phyloP scores from a whole-genome alignment of 441 rosid genomes.

The Dalechampia spathulata region DNA sequence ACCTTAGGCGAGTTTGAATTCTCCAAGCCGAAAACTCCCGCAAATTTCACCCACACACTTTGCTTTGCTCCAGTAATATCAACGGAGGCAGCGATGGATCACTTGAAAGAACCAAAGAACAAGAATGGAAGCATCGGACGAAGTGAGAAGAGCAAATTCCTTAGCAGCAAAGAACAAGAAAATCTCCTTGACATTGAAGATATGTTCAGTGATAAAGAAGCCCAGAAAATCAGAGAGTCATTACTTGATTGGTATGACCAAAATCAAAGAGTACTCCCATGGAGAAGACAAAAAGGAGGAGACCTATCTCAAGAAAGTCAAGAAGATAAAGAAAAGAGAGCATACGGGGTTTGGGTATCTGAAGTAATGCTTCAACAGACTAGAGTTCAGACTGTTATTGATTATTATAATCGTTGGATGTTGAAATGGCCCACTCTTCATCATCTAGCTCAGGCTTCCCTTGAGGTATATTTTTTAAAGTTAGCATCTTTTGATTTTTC shows the following conservation, averaged over 20 bases:
- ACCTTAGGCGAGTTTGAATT: conserved; percentile 1
- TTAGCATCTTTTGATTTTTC: not conserved
- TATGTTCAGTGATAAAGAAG: conserved; percentile 48
- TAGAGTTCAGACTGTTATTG: conserved; percentile 81
- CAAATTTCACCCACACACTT: not conserved
- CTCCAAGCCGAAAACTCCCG: not conserved
- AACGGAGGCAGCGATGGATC: conserved; percentile 14
- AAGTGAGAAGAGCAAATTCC: conserved; percentile 3
- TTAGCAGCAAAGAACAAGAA: conserved; percentile 5
- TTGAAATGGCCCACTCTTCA: conserved; percentile 72
- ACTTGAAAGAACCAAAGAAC: not conserved
- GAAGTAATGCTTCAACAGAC: conserved; percentile 97
- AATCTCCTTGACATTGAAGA: conserved; percentile 57
- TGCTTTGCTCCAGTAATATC: not conserved
- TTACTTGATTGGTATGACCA: conserved; percentile 66
- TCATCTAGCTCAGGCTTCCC: conserved; percentile 71
- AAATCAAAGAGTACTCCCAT: conserved; percentile 66
- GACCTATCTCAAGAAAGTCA: conserved; percentile 13
- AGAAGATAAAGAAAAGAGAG: conserved; percentile 43
- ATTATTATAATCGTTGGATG: conserved; percentile 90
- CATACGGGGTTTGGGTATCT: conserved; percentile 90
- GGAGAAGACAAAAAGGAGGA: conserved; percentile 38
- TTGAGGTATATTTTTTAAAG: conserved; percentile 42
- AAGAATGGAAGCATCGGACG: conserved; percentile 7
- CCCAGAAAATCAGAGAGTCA: conserved; percentile 37